Conservation (phyloP, 208 protist species). For the Leishmania martiniquensis region DNA sequence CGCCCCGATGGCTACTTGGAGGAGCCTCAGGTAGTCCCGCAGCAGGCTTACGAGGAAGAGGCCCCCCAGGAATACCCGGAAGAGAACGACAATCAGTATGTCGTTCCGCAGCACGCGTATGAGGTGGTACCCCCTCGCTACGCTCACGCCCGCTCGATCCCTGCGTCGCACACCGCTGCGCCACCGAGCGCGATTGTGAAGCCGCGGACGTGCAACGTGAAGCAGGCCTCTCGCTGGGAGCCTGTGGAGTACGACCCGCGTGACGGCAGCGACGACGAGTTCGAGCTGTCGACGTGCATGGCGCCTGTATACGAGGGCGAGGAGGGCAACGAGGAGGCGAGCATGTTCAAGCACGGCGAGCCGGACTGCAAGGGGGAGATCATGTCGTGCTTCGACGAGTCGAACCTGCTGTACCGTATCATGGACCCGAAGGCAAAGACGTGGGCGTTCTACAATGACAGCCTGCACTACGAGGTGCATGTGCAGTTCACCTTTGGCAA, state of each 20-base stretch:
- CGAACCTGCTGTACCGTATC: conserved; percentile 82
- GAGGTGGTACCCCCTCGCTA: neutral
- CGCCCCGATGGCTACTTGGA: conserved; percentile 12
- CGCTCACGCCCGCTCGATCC: neutral
- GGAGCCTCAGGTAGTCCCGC: neutral
- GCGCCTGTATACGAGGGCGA: conserved; percentile 42
- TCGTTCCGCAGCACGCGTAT: neutral
- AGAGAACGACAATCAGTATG: neutral
- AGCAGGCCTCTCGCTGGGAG: conserved; percentile 54
- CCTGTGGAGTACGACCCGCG: conserved; percentile 47
- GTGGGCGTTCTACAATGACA: conserved; percentile 89
- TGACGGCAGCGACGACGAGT: conserved; percentile 73
- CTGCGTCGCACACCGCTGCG: neutral
- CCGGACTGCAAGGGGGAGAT: conserved; percentile 61
- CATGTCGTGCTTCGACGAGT: conserved; percentile 79
- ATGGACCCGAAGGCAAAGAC: conserved; percentile 61
- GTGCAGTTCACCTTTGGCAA: conserved; percentile 74
- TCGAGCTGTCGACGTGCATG: conserved; percentile 60
- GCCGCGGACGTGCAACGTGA: conserved; percentile 42
- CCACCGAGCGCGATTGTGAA: conserved; percentile 33
- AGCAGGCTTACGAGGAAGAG: conserved; percentile 11
- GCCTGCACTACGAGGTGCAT: conserved; percentile 70
- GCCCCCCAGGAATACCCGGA: neutral
- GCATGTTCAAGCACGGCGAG: conserved; percentile 65
- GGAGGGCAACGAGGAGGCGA: conserved; percentile 12